These are phyloP conservation scores for Gelatoporia subvermispora DNA, from an alignment of 768 basidiomycete genomes.

Conservation along the genomic window DNA sequence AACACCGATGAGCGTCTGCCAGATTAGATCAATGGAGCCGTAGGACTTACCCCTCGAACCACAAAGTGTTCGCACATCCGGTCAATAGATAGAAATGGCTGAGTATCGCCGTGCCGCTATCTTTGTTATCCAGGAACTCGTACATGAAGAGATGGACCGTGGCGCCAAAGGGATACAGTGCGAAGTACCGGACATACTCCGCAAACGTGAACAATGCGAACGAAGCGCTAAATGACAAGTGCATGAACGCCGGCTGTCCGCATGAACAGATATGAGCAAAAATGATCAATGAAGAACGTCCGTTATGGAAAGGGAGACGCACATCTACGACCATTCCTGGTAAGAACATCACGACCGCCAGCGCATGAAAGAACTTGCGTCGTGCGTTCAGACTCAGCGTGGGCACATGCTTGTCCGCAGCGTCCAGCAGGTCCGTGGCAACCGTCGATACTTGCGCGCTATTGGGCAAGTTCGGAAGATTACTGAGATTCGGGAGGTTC, in stretches of 20 bases:
- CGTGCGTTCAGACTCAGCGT: conserved; percentile 87
- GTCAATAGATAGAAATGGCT: conserved; percentile 97
- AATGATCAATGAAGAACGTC: neutral
- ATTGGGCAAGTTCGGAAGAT: conserved; percentile 47
- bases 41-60: conserved; percentile 84
- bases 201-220: conserved; percentile 94
- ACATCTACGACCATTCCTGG: conserved; percentile 93
- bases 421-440: conserved; percentile 64
- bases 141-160: conserved; percentile 93
- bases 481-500: conserved; percentile 38
- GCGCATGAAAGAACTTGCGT: conserved; percentile 93
- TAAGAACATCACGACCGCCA: conserved; percentile 94
- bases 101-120: conserved; percentile 91
- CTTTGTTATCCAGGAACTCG: conserved; percentile 94
- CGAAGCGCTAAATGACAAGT: conserved; percentile 90
- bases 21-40: neutral
- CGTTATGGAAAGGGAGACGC: conserved; percentile 10
- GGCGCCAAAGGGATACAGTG: conserved; percentile 93
- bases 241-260: conserved; percentile 90
- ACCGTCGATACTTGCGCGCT: conserved; percentile 46
- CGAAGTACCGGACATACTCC: conserved; percentile 98
- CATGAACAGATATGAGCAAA: neutral
- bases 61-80: conserved; percentile 89
- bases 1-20: neutral
- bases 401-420: conserved; percentile 86